Evolutionary conservation across 1,284 basidiomycete species (phyloP), one percentile per base, ranked within the genome.

Genomic region (Athelia sp.): DNA sequence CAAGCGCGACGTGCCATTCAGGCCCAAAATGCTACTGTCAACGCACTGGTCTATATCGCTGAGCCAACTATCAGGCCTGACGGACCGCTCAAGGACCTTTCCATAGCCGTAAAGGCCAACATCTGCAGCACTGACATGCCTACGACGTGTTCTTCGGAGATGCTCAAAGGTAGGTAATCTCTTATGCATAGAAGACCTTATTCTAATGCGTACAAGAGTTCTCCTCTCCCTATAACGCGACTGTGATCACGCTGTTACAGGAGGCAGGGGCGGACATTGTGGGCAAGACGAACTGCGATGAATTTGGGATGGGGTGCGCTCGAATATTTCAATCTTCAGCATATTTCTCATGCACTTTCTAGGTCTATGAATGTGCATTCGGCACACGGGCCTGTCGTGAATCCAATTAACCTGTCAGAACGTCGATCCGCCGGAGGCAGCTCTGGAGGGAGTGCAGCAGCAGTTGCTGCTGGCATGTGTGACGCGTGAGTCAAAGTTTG

Each of bases 281-380:
- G 0, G 94, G 93, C 2, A 96, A 96, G 69, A 88, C 94, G 0
- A 98, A 98, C 63, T 94, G 93, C 67, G 96, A 99, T 64, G 96
- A 98, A 66, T 99, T 99, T 67, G 95, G 95, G 0, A 99, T 99
- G 96, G 96, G 96, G 87, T 93, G 54, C 17, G 22, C 32, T 46
- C 8, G 14, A 31, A 22, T 36, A 23, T 13, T 6, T 42, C n/a
- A 23, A 15, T 26, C 11, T 15, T 43, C 15, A 4, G 31, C 14
- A 22, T n/a, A 13, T 29, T 6, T 6, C 26, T 29, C 26, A 29
- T 29, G 4, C 6, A 6, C 13, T 29, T 4, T 21, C 0, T 54
- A 92, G 90, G 6, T 93, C 90, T 3, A 64, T 87, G 53, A 93
- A 90, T 57, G 61, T 74, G 1, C 75, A 92, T 60, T 82, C 87